Evolutionary conservation across 768 basidiomycete genomes (phyloP).

Genomic region (Russula earlei): DNA sequence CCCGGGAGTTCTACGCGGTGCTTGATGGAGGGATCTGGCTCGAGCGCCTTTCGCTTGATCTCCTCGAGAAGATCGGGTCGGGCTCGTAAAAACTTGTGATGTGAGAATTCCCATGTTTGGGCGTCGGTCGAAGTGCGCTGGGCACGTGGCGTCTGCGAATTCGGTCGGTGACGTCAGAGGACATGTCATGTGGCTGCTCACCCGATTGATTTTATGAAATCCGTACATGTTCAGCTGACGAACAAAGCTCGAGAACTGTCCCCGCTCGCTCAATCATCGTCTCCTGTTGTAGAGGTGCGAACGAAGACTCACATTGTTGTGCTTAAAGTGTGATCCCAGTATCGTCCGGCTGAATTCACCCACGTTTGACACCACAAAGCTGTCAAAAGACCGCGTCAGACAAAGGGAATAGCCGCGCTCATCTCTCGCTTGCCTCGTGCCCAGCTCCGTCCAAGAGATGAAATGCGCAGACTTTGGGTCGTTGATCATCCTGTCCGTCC

Average conservation of each 20-base stretch:
- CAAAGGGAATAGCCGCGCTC: not conserved
- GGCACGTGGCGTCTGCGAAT: slow-evolving; percentile 61
- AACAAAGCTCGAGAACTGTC: slow-evolving; percentile 85
- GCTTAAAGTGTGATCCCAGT: slow-evolving; percentile 81
- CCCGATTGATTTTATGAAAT: slow-evolving; percentile 89
- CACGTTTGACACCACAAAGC: slow-evolving; percentile 79
- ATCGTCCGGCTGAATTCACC: slow-evolving; percentile 81
- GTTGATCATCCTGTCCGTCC: slow-evolving; percentile 86
- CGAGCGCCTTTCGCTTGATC: slow-evolving; percentile 79
- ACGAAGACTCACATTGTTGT: slow-evolving; percentile 62
- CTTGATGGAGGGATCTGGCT: slow-evolving; percentile 63
- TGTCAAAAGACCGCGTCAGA: slow-evolving; percentile 13
- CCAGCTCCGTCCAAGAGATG: slow-evolving; percentile 75
- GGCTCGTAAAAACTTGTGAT: slow-evolving; percentile 76
- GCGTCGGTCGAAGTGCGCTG: slow-evolving; percentile 73
- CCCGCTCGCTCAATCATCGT: too few species aligned
- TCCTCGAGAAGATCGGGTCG: slow-evolving; percentile 75
- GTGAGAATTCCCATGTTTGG: slow-evolving; percentile 85
- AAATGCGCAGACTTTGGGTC: slow-evolving; percentile 72
- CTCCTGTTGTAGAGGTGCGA: not conserved
- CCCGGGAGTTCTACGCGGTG: slow-evolving; percentile 75
- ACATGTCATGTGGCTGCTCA: slow-evolving; percentile 28
- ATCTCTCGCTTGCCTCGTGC: slow-evolving; percentile 40
- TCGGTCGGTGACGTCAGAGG: not conserved
- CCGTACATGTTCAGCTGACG: slow-evolving; percentile 96